Evolutionary conservation across 495 filamentous ascomycete species (phyloP).

Genomic region (Evansstolkia leycettana): DNA sequence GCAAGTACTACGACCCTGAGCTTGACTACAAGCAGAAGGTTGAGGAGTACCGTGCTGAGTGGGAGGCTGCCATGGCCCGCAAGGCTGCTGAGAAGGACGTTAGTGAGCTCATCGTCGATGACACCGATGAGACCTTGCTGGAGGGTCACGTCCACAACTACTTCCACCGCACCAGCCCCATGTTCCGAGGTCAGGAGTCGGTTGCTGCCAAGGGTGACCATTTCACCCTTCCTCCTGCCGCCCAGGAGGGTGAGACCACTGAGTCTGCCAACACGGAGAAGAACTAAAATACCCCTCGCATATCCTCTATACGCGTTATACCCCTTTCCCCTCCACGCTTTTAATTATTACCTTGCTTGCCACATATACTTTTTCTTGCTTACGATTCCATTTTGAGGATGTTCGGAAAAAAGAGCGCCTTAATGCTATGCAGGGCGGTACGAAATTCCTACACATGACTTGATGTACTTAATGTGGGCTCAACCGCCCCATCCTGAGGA

Average conservation of each 20-base stretch:
- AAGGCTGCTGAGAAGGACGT: slow-evolving; percentile 36
- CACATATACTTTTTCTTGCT: no score
- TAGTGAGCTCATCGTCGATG: slow-evolving; percentile 14
- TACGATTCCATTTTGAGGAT: no score
- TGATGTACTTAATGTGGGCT: no score
- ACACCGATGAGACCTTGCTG: slow-evolving; percentile 30
- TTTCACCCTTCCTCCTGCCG: slow-evolving; percentile 29
- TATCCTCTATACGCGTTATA: no score
- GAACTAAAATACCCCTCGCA: neutral
- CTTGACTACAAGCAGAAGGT: slow-evolving; percentile 69
- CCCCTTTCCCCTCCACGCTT: no score
- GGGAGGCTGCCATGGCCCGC: slow-evolving; percentile 42
- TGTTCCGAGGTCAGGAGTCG: slow-evolving; percentile 35
- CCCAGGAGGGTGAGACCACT: slow-evolving; percentile 12
- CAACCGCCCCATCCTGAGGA: no score
- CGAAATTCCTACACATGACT: no score
- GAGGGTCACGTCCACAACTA: slow-evolving; percentile 35
- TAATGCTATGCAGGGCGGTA: no score
- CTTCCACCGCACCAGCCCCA: slow-evolving; percentile 38
- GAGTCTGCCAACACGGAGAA: neutral
- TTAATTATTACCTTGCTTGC: no score
- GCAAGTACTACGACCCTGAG: slow-evolving; percentile 68
- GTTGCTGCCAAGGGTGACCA: slow-evolving; percentile 19
- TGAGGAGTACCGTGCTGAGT: slow-evolving; percentile 60
- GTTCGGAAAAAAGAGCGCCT: no score